phyloP scores from a whole-genome alignment of 2,329 filamentous ascomycete species.

The Fusarium nelsonii region DNA sequence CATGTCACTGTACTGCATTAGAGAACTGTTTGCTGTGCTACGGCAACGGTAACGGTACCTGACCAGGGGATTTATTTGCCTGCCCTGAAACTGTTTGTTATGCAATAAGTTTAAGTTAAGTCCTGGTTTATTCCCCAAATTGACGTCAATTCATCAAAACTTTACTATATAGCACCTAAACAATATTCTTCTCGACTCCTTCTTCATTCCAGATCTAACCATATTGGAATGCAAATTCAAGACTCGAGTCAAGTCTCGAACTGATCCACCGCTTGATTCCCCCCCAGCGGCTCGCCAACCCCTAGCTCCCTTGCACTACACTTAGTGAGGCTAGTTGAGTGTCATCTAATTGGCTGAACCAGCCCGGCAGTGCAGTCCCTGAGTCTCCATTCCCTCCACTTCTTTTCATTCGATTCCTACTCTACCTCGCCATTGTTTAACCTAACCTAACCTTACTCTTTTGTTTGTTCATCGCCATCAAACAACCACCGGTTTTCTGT shows the following conservation, averaged over 20 bases:
- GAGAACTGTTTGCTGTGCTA: conserved; percentile 2
- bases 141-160: neutral
- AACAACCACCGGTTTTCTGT: neutral
- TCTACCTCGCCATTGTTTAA: conserved; percentile 13
- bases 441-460: conserved; percentile 1
- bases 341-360: conserved; percentile 14
- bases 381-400: conserved; percentile 27
- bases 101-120: neutral
- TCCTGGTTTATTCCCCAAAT: conserved; percentile 1
- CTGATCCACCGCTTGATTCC: conserved; percentile 5
- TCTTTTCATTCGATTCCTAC: conserved; percentile 29
- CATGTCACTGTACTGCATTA: neutral
- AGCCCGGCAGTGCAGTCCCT: neutral
- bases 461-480: conserved; percentile 4
- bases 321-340: conserved; percentile 1
- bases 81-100: conserved; percentile 7
- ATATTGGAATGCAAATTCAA: conserved; percentile 31
- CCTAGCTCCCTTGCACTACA: conserved; percentile 23
- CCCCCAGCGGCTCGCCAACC: conserved; percentile 18
- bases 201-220: conserved; percentile 14
- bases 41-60: neutral
- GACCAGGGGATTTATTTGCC: neutral
- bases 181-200: neutral
- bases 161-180: neutral
- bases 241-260: conserved; percentile 5